Evolutionary conservation across 1,284 basidiomycete species (phyloP), one percentile per base, ranked within the genome.

Genomic region (Puccinia novopanici): DNA sequence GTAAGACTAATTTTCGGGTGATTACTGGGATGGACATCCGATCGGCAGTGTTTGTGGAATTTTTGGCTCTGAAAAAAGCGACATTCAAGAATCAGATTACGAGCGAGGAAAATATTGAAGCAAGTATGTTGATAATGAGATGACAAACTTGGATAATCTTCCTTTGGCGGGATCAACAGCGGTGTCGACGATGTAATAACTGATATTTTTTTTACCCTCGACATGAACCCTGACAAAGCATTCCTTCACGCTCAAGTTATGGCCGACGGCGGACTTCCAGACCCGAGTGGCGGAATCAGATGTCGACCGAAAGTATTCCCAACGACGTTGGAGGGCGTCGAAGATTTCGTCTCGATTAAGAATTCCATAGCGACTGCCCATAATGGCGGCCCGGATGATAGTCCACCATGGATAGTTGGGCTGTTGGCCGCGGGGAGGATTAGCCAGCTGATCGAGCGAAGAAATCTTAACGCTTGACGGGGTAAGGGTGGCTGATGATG

Each of bases 321-420:
- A 80, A 30, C 78, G 78, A 27, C 65, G 72, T 22, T 45, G 48
- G 17, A 80, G 34, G 24, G 71, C 78, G 34, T 80, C 50, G 45
- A 48, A 80, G 50, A 80, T 80, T 50, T 74, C 70, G 3, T 80
- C 78, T 15, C 78, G 78, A 19, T 48, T 80, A 30, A 80, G 52
- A 42, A 80, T 80, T 5, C 78, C 78, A 37, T 80, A 80, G n/a
- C 52, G 70, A 42, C 78, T 80, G 19, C 78, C 78, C 71, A 80
- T 74, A 17, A 80, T 80, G 0, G 78, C 78, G 8, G 78, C 78
- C 13, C 78, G 55, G 57, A 80, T 80, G 42, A 80, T 80, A 22
- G 78, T 74, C 78, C 78, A 80, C 78, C 78, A 80, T 45, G 78
- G 78, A 73, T 80, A 80, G 45, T 80, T 80, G 52, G 78, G 78